Conservation (phyloP, 768 basidiomycete genomes). For the Rhodotorula taiwanensis region DNA sequence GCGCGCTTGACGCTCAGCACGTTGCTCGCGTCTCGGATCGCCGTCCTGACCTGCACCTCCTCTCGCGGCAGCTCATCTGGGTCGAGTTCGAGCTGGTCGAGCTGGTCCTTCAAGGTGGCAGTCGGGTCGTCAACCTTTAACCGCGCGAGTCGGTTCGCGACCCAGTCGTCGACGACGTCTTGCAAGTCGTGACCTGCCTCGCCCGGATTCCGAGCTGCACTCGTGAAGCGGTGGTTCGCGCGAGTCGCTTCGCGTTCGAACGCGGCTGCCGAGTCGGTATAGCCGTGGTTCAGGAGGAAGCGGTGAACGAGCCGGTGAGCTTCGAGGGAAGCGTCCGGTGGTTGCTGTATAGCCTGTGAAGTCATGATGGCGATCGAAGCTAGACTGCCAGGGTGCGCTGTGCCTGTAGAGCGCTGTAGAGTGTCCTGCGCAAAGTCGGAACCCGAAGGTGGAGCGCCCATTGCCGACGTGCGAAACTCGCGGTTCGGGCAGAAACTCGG, state of each 20-base stretch:
- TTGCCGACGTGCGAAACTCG: too few relatives aligned
- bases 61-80: background rate
- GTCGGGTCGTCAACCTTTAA: slow-evolving; percentile 5
- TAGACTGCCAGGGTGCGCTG: too few relatives aligned
- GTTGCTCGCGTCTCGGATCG: slow-evolving; percentile 18
- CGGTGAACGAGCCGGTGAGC: slow-evolving; percentile 17
- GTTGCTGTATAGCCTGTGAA: too few relatives aligned
- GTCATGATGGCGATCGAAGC: too few relatives aligned
- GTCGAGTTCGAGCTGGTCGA: background rate
- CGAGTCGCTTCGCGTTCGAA: background rate
- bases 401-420: too few relatives aligned
- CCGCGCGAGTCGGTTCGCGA: background rate
- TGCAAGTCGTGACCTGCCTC: background rate
- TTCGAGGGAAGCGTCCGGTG: background rate
- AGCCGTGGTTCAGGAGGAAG: slow-evolving; percentile 29
- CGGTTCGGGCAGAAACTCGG: too few relatives aligned
- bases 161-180: slow-evolving; percentile 27
- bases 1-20: slow-evolving; percentile 18
- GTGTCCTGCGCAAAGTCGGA: too few relatives aligned
- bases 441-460: too few relatives aligned
- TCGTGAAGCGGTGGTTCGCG: too few relatives aligned
- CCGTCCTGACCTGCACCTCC: background rate
- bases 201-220: background rate
- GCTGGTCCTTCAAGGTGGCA: background rate
- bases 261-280: background rate